These are phyloP conservation scores for Teunomyces gatunensis DNA, from an alignment of 805 yeast species.

Conservation along the genomic window DNA sequence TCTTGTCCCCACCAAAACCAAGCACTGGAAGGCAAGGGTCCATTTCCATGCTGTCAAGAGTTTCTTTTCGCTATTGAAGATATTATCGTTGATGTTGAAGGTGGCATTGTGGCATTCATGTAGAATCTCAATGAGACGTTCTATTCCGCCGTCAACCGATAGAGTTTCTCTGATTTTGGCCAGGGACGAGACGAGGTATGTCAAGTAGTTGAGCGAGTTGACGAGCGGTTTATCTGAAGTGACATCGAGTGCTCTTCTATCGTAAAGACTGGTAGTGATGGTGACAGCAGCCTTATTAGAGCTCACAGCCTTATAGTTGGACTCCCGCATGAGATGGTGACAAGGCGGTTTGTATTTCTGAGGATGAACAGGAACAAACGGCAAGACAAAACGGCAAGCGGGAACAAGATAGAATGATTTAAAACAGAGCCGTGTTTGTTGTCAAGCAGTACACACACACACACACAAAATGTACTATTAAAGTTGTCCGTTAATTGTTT, in stretches of 20 bases:
- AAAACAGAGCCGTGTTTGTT: no score
- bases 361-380: neutral
- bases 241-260: constrained; percentile 88
- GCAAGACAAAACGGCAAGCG: neutral
- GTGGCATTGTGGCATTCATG: constrained; percentile 65
- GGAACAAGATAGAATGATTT: no score
- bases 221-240: constrained; percentile 87
- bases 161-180: constrained; percentile 89
- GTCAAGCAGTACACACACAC: no score
- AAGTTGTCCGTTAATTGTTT: no score
- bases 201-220: constrained; percentile 85
- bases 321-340: constrained; percentile 69
- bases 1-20: constrained; percentile 86
- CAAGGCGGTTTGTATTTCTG: neutral
- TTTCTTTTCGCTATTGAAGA: constrained; percentile 38
- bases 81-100: constrained; percentile 26
- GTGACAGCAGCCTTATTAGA: constrained; percentile 90
- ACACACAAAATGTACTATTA: no score
- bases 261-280: constrained; percentile 84
- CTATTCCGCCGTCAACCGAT: constrained; percentile 87
- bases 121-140: constrained; percentile 78
- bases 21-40: constrained; percentile 91
- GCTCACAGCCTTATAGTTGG: constrained; percentile 75
- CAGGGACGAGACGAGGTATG: constrained; percentile 81
- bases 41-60: constrained; percentile 92